These are phyloP conservation scores for Cryphonectria carpinicola DNA, from an alignment of 2,329 filamentous ascomycete genomes.

Conservation along the genomic window DNA sequence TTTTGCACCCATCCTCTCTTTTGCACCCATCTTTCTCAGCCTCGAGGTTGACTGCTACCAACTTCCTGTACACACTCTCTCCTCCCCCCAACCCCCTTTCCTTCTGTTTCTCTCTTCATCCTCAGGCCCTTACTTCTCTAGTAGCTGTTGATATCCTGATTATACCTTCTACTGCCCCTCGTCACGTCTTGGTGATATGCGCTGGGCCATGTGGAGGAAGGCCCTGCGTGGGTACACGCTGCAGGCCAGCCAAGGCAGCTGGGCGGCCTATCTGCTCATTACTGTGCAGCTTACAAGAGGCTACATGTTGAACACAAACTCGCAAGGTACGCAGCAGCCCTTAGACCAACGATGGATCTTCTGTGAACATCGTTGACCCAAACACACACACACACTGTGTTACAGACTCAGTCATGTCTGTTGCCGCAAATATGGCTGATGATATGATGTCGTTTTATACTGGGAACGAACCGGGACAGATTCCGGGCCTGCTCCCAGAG, in stretches of 20 bases:
- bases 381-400: not conserved
- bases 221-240: not conserved
- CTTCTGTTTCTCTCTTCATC: too few relatives aligned
- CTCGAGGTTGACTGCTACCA: too few relatives aligned
- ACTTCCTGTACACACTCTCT: too few relatives aligned
- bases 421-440: slow-evolving; percentile 54
- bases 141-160: not conserved
- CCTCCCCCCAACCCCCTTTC: too few relatives aligned
- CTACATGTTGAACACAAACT: slow-evolving; percentile 18
- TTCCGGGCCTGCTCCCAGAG: slow-evolving; percentile 54
- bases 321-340: not conserved
- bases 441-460: slow-evolving; percentile 55
- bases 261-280: slow-evolving; percentile 1
- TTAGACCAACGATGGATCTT: not conserved
- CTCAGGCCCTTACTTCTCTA: too few relatives aligned
- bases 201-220: not conserved
- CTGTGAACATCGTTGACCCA: slow-evolving; percentile 1
- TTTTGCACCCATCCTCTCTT: too few relatives aligned
- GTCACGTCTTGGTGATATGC: not conserved
- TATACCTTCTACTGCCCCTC: not conserved
- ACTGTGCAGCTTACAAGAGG: not conserved
- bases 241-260: not conserved
- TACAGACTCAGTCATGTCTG: slow-evolving; percentile 53
- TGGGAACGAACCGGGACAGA: slow-evolving; percentile 54
- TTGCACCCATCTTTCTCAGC: too few relatives aligned